Evolutionary conservation across 805 yeast species (phyloP), one percentile per base, ranked within the genome.

Genomic region (Cyberlindnera amylophila): DNA sequence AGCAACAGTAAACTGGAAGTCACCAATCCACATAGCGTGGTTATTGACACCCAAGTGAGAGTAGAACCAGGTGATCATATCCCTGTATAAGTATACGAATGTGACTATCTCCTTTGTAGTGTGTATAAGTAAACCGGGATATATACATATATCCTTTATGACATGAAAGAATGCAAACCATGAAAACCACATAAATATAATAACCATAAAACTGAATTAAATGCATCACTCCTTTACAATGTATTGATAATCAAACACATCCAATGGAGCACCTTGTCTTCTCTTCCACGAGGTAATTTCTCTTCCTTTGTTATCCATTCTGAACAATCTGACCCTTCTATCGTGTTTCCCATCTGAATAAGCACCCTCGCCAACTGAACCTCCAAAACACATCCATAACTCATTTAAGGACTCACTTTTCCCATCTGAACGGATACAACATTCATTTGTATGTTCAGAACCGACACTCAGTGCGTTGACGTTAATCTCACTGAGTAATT

Each of bases 371-470:
- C 86, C 86, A 11, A 71, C 67, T 1, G 75, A 77, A 18, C 86
- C 86, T 1, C 85, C 84, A 54, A 78, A 82, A 54, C 88, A 82
- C 47, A 82, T 60, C 84, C 85, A 78, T 40, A 65, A 62, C 48
- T 61, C 71, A 42, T 54, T 53, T 4, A 47, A 18, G 0, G 38
- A 36, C 11, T 32, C 41, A 3, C 36, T 21, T 3, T 34, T 16
- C 7, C 38, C 52, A 26, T 55, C 56, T 1, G 60, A 47, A 39
- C 74, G 72, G 27, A 70, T 58, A 56, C 88, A 82, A 54, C 75
- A 81, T 45, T 81, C 87, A 55, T 82, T 82, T 39, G 77, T 75
- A 56, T 81, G 86, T 50, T 82, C 87, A 46, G 79, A 83, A 0
- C 88, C 88, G 21, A 80, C 84, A 42, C 81, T 71, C 2, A 75